Base-by-base conservation (phyloP, 23 red algal species). In the Gracilaria domingensis region DNA sequence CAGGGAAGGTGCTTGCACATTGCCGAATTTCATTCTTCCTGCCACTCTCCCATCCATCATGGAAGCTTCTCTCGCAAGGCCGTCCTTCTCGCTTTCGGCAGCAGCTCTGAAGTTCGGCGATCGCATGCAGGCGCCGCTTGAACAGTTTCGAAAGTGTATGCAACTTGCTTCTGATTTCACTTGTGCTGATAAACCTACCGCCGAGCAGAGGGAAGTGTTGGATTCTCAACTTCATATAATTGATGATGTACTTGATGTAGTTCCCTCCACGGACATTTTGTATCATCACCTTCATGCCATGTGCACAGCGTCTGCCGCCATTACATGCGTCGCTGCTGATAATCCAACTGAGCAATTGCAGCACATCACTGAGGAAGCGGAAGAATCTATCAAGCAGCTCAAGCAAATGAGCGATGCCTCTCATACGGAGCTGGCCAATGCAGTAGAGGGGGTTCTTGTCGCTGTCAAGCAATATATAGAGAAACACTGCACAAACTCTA, bases 241-340 rank as follows among this genome's bases (percentile, higher is more conserved):
- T 25, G 87, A 90, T 23, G 87, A 90, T 33, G 59, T 79, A 9
- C 64, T 62, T n/a, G 71, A 79, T 48, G 87, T 72, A 8, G n/a
- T 90, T 35, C 55, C 71, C 18, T 29, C 53, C 23, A 42, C 62
- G 4, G 87, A 90, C 57, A 74, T 90, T 38, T 37, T 90, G 42
- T 81, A 90, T 67, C 58, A 90, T 53, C 87, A 90, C 14, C 56
- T 90, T 34, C 20, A 44, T 28, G 24, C 71, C 34, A 66, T 90
- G 37, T 24, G 54, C 40, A 69, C 53, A 7, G 75, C 74, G 21
- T 60, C 87, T 77, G 71, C 71, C 14, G 45, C 87, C 34, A 58
- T 81, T 17, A 58, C 59, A 8, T 90, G 87, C 30, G 74, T 90
- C 14, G 57, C 76, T 61, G 58, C 74, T 35, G 87, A 90, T 18